phyloP scores from a whole-genome alignment of 2,329 filamentous ascomycete genomes.

The Colletotrichum lindemuthianum region DNA sequence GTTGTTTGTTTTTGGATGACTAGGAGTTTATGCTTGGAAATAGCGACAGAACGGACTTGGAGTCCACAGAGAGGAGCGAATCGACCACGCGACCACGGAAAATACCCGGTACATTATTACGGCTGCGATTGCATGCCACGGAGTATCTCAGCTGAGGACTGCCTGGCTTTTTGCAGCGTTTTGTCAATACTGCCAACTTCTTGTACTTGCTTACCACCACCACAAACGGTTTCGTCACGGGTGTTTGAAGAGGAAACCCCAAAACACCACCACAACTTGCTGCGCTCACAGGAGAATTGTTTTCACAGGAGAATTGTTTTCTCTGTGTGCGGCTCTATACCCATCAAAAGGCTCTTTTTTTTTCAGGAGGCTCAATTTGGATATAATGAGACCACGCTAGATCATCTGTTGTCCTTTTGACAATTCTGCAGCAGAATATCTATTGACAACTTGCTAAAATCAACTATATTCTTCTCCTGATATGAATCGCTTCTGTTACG shows the following conservation, averaged over 20 bases:
- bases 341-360: constrained; percentile 10
- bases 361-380: constrained; percentile 22
- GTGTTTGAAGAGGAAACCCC: constrained; percentile 17
- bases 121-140: constrained; percentile 45
- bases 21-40: constrained; percentile 27
- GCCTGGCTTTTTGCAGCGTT: constrained; percentile 44
- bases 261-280: constrained; percentile 24
- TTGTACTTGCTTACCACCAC: constrained; percentile 54
- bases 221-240: constrained; percentile 39
- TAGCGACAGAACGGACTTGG: constrained; percentile 42
- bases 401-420: constrained; percentile 25
- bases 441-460: constrained; percentile 22
- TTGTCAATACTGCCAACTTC: constrained; percentile 46
- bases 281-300: constrained; percentile 45
- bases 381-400: constrained; percentile 39
- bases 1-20: constrained; percentile 39
- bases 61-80: constrained; percentile 40
- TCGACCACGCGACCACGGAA: constrained; percentile 46
- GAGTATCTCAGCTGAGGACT: constrained; percentile 44
- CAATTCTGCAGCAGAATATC: constrained; percentile 10
- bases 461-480: constrained; percentile 44
- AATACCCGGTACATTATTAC: constrained; percentile 43
- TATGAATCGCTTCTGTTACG: background rate
- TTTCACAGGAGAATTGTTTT: constrained; percentile 44
- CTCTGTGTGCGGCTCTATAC: constrained; percentile 37